Evolutionary conservation across 2,329 filamentous ascomycete species (phyloP), one percentile per base, ranked within the genome.

Genomic region (Fusarium metavorans): DNA sequence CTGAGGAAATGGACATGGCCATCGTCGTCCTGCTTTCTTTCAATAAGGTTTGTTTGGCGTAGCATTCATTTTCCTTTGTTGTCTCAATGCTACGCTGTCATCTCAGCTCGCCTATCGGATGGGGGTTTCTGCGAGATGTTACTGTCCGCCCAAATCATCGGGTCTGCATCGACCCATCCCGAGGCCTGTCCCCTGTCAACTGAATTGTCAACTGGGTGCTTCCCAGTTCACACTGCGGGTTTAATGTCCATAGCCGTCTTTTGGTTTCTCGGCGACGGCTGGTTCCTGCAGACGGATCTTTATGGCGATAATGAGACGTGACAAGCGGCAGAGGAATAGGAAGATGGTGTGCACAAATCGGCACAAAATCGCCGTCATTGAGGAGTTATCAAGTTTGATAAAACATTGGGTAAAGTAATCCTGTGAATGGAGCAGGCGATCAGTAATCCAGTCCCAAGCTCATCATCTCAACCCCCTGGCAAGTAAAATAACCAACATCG

Each of bases 151-250:
- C 73, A 70, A 41, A 32, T 30, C 61, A 35, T 66, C 68, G 70
- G 72, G 66, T 74, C 70, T 72, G 54, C 68, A 64, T 70, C 62
- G 59, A 52, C 62, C 25, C 4, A 50, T 64, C 32, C 23, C 64
- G 60, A 73, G 48, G 30, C 34, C 39, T 50, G 25, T 18, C 37
- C 61, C 66, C 58, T 71, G 43, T 41, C 25, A 27, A 43, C 34
- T n/a, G n/a, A 23, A 30, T n/a, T 45, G 58, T 48, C 43, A 61
- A 66, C 57, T 70, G 25, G 41, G 54, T 62, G 56, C 41, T 45
- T 59, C 34, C 45, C n/a, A 54, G 30, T 63, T 14, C 30, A 70
- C 56, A 66, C 48, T 73, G 37, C 45, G 61, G 57, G 61, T 58
- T 59, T 48, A 35, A 61, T 39, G 65, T 65, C 32, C 16, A 35